Base-by-base conservation (phyloP, 192 early-diverging fungal species). In the Mortierella claussenii region DNA sequence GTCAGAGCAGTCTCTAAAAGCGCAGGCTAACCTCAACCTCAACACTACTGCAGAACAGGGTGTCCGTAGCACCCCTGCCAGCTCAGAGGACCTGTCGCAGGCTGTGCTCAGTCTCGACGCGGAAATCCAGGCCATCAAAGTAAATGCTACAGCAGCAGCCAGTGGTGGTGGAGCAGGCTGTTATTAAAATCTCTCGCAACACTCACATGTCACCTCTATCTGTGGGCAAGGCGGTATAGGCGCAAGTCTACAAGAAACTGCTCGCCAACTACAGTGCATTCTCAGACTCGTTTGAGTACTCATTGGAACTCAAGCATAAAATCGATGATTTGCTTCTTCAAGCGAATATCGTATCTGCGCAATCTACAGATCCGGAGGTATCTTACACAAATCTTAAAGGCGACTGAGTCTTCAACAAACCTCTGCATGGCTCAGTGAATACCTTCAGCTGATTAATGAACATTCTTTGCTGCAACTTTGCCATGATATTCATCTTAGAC, bases 241-340 rank as follows among this genome's bases (percentile, higher is more conserved):
- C 64, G 11, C 73, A 76, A 57, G 64, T 76, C 6, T 76, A 76
- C 52, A 76, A 67, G 27, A 76, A 67, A n/a, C 64, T 76, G 0
- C 73, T 76, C n/a, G 65, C 57, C 26, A 76, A 76, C 47, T 76
- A 66, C 43, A 60, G 45, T 48, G 63, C 56, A 5, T 76, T 76
- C 53, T 61, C 73, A 13, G 63, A 76, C 1, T 62, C 63, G 15
- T 67, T 67, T 30, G 73, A 76, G 31, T 56, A 62, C 23, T 67
- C 73, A 13, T 40, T 76, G 17, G 52, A 76, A 18, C 59, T 76
- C 36, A 76, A 67, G 36, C 64, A 66, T 34, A 76, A 67, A 28
- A 76, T 76, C 20, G 59, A 76, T 23, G 53, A 20, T 17, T 53
- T 76, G 6, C 34, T 76, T 1, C 32, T 15, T 1, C 73, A 67